Conservation (phyloP, 192 early-diverging fungal species). For the Coemansia sp. region DNA sequence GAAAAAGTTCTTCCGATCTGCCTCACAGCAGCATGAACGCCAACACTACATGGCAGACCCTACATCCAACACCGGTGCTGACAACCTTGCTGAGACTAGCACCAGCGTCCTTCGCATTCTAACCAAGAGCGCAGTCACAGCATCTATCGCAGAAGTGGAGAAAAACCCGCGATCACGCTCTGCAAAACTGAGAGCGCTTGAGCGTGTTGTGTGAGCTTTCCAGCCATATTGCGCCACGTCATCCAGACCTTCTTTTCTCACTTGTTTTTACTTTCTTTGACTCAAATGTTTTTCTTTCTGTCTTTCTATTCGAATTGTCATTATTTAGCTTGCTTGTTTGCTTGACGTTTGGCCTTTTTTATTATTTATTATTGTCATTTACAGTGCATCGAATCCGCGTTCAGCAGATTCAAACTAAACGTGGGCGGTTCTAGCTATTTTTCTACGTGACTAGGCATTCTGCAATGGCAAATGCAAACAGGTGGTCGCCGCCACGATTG, state of each 20-base stretch:
- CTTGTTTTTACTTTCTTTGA: background rate
- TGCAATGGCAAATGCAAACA: constrained; percentile 30
- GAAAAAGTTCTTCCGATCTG: constrained; percentile 58
- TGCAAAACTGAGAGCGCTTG: constrained; percentile 52
- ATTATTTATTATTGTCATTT: background rate
- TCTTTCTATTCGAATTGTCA: background rate
- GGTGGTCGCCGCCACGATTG: constrained; percentile 52
- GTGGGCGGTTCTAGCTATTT: background rate
- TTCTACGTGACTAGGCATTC: background rate
- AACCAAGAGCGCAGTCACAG: constrained; percentile 48
- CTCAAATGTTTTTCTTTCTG: background rate
- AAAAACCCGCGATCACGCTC: constrained; percentile 63
- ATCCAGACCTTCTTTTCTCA: no score
- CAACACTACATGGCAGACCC: background rate
- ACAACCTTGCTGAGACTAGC: background rate
- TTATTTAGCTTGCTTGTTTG: background rate
- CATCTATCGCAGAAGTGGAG: constrained; percentile 54
- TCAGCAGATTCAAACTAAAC: no score
- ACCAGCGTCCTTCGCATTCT: constrained; percentile 11
- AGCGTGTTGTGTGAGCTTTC: background rate
- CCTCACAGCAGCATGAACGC: constrained; percentile 1
- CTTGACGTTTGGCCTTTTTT: background rate
- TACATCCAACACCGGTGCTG: background rate
- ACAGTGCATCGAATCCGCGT: no score
- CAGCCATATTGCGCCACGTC: constrained; percentile 13